phyloP scores from a whole-genome alignment of 805 yeast genomes.

The Schwanniomyces yamadae region DNA sequence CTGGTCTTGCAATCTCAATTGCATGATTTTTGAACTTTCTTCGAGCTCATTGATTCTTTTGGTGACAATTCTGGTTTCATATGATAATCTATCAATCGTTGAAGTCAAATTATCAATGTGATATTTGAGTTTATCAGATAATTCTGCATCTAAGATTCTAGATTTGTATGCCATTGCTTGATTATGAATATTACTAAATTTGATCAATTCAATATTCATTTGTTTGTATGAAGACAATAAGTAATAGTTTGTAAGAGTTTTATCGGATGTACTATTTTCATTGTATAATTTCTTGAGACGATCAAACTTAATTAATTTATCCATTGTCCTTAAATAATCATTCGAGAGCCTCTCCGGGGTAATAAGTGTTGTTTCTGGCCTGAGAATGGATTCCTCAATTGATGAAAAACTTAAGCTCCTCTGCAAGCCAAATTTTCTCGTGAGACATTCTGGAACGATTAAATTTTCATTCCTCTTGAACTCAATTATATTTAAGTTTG shows the following conservation, averaged over 20 bases:
- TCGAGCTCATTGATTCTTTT: slow-evolving; percentile 43
- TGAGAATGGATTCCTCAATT: slow-evolving; percentile 15
- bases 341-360: slow-evolving; percentile 18
- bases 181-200: slow-evolving; percentile 24
- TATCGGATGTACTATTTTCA: slow-evolving; percentile 3
- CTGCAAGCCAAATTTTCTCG: too few relatives aligned
- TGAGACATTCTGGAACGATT: too few relatives aligned
- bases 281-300: slow-evolving; percentile 14
- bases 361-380: slow-evolving; percentile 6
- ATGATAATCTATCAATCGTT: slow-evolving; percentile 37
- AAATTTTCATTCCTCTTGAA: slow-evolving; percentile 10
- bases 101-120: slow-evolving; percentile 30
- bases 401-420: slow-evolving; percentile 26
- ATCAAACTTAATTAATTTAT: slow-evolving; percentile 20
- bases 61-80: slow-evolving; percentile 40
- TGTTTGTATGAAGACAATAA: slow-evolving; percentile 21
- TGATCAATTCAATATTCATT: slow-evolving; percentile 30
- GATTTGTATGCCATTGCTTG: slow-evolving; percentile 25
- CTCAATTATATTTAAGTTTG: slow-evolving; percentile 21
- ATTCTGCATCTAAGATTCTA: slow-evolving; percentile 28
- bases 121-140: slow-evolving; percentile 24
- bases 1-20: slow-evolving; percentile 27
- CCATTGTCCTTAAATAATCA: slow-evolving; percentile 16
- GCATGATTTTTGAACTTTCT: slow-evolving; percentile 28
- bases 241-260: slow-evolving; percentile 8